Evolutionary conservation across 108 stramenopile genomes (phyloP).

Genomic region (Bacterosira constricta): DNA sequence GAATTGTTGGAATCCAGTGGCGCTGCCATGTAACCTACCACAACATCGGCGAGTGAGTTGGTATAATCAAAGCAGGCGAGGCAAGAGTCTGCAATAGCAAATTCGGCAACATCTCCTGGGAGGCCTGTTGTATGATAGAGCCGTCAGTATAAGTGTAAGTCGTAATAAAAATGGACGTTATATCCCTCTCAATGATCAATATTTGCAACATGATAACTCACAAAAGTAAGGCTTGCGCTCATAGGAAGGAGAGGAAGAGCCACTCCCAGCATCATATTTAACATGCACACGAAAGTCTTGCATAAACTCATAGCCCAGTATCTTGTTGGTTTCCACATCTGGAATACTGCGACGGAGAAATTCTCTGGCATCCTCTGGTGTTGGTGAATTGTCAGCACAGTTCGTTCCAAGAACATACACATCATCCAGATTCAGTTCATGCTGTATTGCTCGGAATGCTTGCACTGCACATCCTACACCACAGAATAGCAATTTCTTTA

Average conservation of each 20-base stretch:
- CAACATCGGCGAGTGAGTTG: constrained; percentile 83
- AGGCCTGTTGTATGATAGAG: constrained; percentile 35
- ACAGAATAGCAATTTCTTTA: constrained; percentile 74
- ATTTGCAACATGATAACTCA: constrained; percentile 11
- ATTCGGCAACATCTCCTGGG: constrained; percentile 74
- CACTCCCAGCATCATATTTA: constrained; percentile 53
- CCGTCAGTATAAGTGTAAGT: neutral
- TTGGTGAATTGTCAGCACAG: constrained; percentile 82
- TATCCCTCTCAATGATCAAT: neutral
- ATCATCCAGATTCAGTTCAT: constrained; percentile 62
- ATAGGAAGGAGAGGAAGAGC: constrained; percentile 36
- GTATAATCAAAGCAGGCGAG: constrained; percentile 86
- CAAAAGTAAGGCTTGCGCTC: constrained; percentile 75
- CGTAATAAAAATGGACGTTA: neutral
- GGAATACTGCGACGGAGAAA: constrained; percentile 66
- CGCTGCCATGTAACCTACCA: constrained; percentile 88
- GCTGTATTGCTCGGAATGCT: constrained; percentile 77
- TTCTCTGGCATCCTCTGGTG: constrained; percentile 70
- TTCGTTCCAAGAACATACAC: constrained; percentile 84
- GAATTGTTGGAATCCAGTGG: constrained; percentile 40
- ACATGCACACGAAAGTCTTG: constrained; percentile 86
- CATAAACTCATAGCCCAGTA: constrained; percentile 82
- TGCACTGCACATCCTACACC: constrained; percentile 87
- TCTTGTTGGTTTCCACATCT: neutral
- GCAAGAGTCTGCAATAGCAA: constrained; percentile 80